These are phyloP conservation scores for Carex scoparia DNA, from an alignment of 176 grass and related monocot species.

Conservation along the genomic window DNA sequence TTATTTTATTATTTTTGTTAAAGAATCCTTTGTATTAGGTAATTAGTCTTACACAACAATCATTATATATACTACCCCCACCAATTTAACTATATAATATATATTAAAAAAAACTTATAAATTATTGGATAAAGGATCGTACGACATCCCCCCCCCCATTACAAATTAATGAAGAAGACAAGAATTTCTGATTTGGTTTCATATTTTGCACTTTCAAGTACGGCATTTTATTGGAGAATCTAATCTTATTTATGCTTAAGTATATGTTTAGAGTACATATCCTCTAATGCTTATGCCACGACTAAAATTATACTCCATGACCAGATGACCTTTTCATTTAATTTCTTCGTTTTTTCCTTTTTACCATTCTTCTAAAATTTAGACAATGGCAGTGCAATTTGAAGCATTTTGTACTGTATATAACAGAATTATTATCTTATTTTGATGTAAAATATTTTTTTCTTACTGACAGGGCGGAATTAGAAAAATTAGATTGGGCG, in stretches of 20 bases:
- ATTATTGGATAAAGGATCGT: neutral
- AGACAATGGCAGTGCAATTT: neutral
- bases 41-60: neutral
- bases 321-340: neutral
- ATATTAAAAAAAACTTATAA: no score
- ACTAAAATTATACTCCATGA: conserved; percentile 7
- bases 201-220: conserved; percentile 1
- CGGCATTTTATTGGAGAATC: conserved; percentile 11
- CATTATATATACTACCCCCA: neutral
- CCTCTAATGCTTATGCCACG: neutral
- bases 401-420: neutral
- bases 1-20: no score
- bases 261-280: conserved; percentile 5
- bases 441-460: neutral
- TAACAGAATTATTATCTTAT: neutral
- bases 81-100: neutral
- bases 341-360: no score
- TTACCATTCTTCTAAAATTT: neutral
- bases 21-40: neutral
- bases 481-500: no score
- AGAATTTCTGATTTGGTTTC: conserved; percentile 8
- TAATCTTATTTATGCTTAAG: conserved; percentile 16
- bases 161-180: neutral
- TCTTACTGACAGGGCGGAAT: no score
- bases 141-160: neutral